phyloP scores from a whole-genome alignment of 768 basidiomycete species.

The Mycena kentingensis region DNA sequence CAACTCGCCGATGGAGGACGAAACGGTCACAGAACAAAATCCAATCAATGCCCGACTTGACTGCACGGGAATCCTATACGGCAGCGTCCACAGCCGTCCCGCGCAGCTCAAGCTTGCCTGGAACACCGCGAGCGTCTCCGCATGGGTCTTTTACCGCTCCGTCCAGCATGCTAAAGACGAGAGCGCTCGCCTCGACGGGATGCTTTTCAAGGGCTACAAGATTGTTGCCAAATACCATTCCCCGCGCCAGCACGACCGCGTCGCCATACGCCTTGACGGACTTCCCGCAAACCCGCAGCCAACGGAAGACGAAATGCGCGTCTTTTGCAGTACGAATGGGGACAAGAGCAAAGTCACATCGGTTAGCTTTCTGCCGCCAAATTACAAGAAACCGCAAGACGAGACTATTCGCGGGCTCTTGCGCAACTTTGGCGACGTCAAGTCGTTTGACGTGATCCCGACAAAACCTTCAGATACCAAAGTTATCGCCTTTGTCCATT shows the following conservation, averaged over 20 bases:
- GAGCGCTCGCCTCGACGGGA: slow-evolving; percentile 13
- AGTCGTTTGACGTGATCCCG: slow-evolving; percentile 16
- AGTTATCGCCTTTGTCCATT: slow-evolving; percentile 15
- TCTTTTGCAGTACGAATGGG: no score
- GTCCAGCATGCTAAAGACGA: slow-evolving; percentile 12
- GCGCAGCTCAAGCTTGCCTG: slow-evolving; percentile 13
- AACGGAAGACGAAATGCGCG: slow-evolving; percentile 3
- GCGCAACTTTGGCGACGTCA: slow-evolving; percentile 5
- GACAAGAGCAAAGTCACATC: slow-evolving; percentile 5
- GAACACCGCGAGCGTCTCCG: slow-evolving; percentile 16
- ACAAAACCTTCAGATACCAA: slow-evolving; percentile 10
- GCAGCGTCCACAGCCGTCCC: slow-evolving; percentile 1
- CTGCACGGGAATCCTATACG: slow-evolving; percentile 5
- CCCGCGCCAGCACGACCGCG: slow-evolving; percentile 4
- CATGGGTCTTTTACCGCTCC: slow-evolving; percentile 17
- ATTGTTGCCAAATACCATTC: slow-evolving; percentile 13
- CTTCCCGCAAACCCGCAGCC: slow-evolving; percentile 5
- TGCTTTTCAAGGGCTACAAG: background rate
- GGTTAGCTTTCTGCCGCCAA: slow-evolving; percentile 9
- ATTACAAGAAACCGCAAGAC: slow-evolving; percentile 11
- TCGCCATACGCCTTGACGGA: slow-evolving; percentile 7
- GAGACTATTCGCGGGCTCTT: slow-evolving; percentile 5
- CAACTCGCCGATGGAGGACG: no score
- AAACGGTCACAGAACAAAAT: slow-evolving; percentile 3
- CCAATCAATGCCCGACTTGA: slow-evolving; percentile 7